Percentiles rank a stretch among this genome's conserved stretches.
phyloP scores from a whole-genome alignment of 371 early-diverging fungal species.

The Mucor mucedo region DNA sequence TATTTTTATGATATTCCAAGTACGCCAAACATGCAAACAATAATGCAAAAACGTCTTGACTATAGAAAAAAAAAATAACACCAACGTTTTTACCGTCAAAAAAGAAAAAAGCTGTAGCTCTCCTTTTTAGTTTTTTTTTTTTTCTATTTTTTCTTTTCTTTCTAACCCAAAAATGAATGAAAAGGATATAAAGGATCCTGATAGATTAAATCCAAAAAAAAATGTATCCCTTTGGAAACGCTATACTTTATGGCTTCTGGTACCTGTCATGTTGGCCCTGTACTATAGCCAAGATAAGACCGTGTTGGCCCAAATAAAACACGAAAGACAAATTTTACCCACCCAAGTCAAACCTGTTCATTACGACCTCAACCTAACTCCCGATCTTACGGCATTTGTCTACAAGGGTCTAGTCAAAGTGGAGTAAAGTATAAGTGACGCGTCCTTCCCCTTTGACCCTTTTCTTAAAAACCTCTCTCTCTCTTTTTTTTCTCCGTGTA shows the following conservation, averaged over 20 bases:
- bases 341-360: slow-evolving; percentile 73
- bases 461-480: background rate
- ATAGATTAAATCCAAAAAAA: background rate
- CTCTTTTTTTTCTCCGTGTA: slow-evolving; percentile 14
- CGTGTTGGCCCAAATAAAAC: slow-evolving; percentile 24
- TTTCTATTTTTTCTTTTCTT: background rate
- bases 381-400: slow-evolving; percentile 70
- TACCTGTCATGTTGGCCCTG: slow-evolving; percentile 21
- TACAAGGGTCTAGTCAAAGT: slow-evolving; percentile 67
- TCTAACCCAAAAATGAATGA: background rate
- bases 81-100: no score
- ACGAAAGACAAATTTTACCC: slow-evolving; percentile 72
- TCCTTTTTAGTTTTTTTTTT: no score
- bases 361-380: slow-evolving; percentile 74
- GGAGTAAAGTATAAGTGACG: slow-evolving; percentile 21
- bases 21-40: slow-evolving; percentile 2
- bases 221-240: slow-evolving; percentile 18
- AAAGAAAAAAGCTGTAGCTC: no score
- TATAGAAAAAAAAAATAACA: background rate
- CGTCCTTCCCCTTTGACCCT: background rate
- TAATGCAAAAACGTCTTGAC: background rate
- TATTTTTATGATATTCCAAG: background rate
- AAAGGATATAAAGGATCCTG: background rate
- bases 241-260: slow-evolving; percentile 17
- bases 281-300: slow-evolving; percentile 18